Evolutionary conservation across 1,284 basidiomycete species (phyloP).

Genomic region (Pholiota adiposa): DNA sequence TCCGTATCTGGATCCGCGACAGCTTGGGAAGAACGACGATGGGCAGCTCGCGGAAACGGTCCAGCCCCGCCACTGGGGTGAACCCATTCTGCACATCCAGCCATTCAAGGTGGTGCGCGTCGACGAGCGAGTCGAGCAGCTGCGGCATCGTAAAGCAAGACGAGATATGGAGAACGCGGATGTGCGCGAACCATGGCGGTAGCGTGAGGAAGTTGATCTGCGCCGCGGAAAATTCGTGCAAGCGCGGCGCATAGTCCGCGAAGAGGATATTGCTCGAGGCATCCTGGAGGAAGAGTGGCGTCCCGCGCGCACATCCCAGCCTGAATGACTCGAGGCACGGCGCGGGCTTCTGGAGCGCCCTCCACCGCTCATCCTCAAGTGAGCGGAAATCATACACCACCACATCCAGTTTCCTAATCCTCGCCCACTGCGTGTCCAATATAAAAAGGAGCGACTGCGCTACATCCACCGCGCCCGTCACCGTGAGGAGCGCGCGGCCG

Average conservation of each 20-base stretch:
- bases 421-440: background rate
- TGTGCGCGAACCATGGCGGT: background rate
- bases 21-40: background rate
- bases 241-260: background rate
- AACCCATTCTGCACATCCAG: background rate
- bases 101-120: background rate
- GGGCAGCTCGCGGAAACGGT: background rate
- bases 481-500: background rate
- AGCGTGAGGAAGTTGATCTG: background rate
- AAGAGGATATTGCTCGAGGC: background rate
- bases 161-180: background rate
- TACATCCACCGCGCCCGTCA: background rate
- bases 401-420: background rate
- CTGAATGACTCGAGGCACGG: background rate
- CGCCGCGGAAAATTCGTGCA: background rate
- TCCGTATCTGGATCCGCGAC: background rate
- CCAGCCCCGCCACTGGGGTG: background rate
- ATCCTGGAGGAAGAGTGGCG: background rate
- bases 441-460: background rate
- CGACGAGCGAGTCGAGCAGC: background rate
- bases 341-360: background rate
- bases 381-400: background rate
- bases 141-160: constrained; percentile 2
- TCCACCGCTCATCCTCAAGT: background rate
- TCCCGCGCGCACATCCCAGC: background rate